Evolutionary conservation across 1,284 basidiomycete genomes (phyloP), one percentile per base, ranked within the genome.

Genomic region (Tilletia walkeri): DNA sequence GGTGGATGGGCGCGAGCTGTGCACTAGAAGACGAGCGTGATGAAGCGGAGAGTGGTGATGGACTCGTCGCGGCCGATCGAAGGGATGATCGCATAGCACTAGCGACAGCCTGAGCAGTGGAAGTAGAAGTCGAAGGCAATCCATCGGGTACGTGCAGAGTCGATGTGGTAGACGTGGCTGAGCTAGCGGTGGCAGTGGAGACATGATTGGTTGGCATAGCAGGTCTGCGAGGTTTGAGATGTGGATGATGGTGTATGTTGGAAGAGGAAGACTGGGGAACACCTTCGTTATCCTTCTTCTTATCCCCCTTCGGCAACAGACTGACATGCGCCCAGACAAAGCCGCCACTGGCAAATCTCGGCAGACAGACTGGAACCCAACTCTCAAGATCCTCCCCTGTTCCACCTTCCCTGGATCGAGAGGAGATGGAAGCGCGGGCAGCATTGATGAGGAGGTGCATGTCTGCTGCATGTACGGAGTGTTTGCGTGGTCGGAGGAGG

Each of bases 301-400:
- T 68, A 45, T 9, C 72, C 72, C 4, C 68, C 49, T 14, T 59
- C 34, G 16, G 66, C 38, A 24, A 30, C 10, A 34, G 59, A 38
- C 34, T 39, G 68, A 54, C n/a, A n/a, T 53, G 41, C 41, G n/a
- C 24, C 65, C 99, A 94, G 20, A 96, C 90, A 84, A 98, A 98
- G 0, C 91, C 92, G 1, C 90, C 86, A 0, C 93, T 87, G 77
- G 97, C 95, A 86, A 93, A 97, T 81, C 94, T 94, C 0, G 96
- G 95, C 10, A 99, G 88, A 82, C 95, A 99, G 66, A 99, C 88
- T 0, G 96, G 96, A 2, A 98, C 87, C 93, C 94, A 99, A 4
- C 91, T 91, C 24, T 94, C 90, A 5, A 91, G 87, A 1, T 90
- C 93, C 12, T 72, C 74, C 0, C 69, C 70, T 0, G 68, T 73